A percentile compares a stretch with the other conserved stretches of the same genome.
Conservation (phyloP, 2,329 filamentous ascomycete species). For the Tolypocladium ovalisporum region DNA sequence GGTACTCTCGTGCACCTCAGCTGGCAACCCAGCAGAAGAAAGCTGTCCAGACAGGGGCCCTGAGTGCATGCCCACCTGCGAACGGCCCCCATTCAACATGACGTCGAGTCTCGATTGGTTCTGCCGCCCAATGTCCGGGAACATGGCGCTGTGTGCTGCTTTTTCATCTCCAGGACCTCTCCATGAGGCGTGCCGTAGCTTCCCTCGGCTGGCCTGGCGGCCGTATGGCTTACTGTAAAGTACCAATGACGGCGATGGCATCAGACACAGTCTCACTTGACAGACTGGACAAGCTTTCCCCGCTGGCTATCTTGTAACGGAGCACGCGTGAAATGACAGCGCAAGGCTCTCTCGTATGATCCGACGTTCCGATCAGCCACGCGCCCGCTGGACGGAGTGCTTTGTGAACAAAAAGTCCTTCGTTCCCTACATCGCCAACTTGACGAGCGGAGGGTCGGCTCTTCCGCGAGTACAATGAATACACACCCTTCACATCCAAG, state of each 20-base stretch:
- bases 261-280: not conserved
- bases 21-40: not conserved
- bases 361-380: no score
- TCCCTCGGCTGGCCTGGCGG: not conserved
- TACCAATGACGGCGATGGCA: not conserved
- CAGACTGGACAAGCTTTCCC: not conserved
- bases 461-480: no score
- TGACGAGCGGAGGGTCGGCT: no score
- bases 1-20: no score
- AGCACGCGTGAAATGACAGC: not conserved
- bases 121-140: not conserved
- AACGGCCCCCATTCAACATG: not conserved
- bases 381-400: not conserved
- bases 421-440: not conserved
- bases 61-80: no score
- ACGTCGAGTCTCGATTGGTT: not conserved
- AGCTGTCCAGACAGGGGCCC: not conserved
- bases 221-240: not conserved
- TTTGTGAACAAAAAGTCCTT: not conserved
- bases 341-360: no score
- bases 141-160: not conserved
- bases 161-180: not conserved
- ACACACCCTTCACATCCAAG: not conserved
- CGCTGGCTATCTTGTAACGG: not conserved
- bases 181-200: not conserved